Evolutionary conservation across 148 eudicot species (phyloP).

Genomic region (Rhododendron henanense): DNA sequence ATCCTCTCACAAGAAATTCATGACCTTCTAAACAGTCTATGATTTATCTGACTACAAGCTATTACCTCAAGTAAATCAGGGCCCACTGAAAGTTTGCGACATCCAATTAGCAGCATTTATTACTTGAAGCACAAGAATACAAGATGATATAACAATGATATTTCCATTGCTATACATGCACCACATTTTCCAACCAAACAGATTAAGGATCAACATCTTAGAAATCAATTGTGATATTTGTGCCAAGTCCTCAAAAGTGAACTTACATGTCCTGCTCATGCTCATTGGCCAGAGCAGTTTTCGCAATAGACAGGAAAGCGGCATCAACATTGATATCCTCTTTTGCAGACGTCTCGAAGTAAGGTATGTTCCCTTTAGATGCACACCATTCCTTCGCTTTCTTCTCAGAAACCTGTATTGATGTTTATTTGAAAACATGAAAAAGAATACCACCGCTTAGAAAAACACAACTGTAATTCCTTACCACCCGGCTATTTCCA

Average conservation of each 20-base stretch:
- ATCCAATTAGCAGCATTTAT: neutral
- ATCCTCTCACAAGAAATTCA: neutral
- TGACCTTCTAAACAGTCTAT: neutral
- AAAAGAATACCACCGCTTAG: neutral
- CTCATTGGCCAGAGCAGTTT: slow-evolving; percentile 66
- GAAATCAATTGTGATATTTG: neutral
- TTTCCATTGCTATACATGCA: neutral
- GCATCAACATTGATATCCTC: slow-evolving; percentile 73
- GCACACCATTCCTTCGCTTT: slow-evolving; percentile 77
- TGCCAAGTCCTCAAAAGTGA: neutral
- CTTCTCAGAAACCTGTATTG: slow-evolving; percentile 67
- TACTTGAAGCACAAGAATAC: neutral
- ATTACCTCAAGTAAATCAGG: too few relatives aligned
- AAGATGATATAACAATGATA: neutral
- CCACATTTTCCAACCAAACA: neutral
- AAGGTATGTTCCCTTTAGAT: slow-evolving; percentile 66
- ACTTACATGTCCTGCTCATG: slow-evolving; percentile 78
- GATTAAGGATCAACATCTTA: neutral
- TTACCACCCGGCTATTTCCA: slow-evolving; percentile 74
- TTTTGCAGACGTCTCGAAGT: slow-evolving; percentile 82
- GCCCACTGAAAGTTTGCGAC: too few relatives aligned
- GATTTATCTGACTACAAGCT: neutral
- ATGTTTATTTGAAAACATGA: neutral
- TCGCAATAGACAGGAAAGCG: slow-evolving; percentile 67
- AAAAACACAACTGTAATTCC: neutral